Evolutionary conservation across 2,329 filamentous ascomycete genomes (phyloP).

Genomic region (Dothistroma pini): DNA sequence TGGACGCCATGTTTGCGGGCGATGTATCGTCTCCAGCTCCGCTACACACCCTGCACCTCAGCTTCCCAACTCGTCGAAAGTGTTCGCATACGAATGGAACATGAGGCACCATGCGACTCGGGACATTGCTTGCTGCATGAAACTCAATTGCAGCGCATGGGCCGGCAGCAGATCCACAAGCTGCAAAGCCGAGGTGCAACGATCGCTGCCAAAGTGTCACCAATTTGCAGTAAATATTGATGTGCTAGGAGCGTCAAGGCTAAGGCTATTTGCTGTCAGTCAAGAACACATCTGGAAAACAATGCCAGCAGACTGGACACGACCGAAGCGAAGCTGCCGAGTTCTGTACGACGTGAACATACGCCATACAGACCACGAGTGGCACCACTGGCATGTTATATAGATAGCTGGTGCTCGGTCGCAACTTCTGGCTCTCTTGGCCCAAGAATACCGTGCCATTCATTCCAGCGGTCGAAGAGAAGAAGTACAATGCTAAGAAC

Average conservation of each 20-base stretch:
- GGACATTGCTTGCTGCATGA: not conserved
- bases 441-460: not conserved
- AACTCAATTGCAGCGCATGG: not conserved
- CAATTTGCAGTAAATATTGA: not conserved
- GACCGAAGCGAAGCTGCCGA: no score
- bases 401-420: not conserved
- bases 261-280: no score
- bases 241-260: not conserved
- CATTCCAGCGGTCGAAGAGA: no score
- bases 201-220: not conserved
- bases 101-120: not conserved
- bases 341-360: not conserved
- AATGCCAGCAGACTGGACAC: no score
- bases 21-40: not conserved
- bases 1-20: conserved; percentile 1
- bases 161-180: not conserved
- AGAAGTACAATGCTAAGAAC: no score
- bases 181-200: not conserved
- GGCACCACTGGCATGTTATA: not conserved
- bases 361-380: not conserved
- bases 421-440: not conserved
- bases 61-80: not conserved
- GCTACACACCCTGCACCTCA: conserved; percentile 1
- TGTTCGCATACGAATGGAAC: not conserved
- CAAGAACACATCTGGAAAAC: no score